Base-by-base conservation (phyloP, 2,329 filamentous ascomycete genomes). In the Sporothrix inflata region DNA sequence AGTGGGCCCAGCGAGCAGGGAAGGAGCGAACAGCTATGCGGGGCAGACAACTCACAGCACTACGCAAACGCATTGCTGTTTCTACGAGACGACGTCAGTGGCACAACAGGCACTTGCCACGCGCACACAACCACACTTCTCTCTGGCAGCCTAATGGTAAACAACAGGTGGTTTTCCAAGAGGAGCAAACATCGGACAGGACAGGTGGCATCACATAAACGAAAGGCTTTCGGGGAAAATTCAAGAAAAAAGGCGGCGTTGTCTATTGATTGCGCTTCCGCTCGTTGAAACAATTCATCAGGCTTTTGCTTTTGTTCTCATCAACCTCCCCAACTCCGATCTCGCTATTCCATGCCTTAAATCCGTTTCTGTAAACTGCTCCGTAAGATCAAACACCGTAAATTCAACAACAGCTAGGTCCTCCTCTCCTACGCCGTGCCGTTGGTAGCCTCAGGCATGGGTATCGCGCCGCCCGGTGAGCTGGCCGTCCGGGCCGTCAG, bases 401-500 rank as follows among this genome's bases (percentile, higher is more conserved):
- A 27, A 21, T 9, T 24, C 24, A 60, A 5, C 14, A 38, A 16
- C 8, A 9, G 9, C 12, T n/a, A 3, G 6, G 45, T 16, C 45
- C 4, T 40, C 38, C 38, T 45, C 66, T 14, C 27, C 38, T 69
- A 69, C 16, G 72, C 69, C 47, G 67, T 14, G 16, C 45, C 49
- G 24, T 68, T 60, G n/a, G 57, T 30, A 19, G 40, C 61, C 27
- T 57, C 69, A 12, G 80, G 89, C 82, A 91, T 89, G 3, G 89
- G 84, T 65, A 93, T 81, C 3, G 92, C 87, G 0, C 93, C 94
- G 72, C 94, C 94, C 0, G 94, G 94, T 21, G 92, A 95, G 78
- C 90, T 86, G 34, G 88, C 85, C 70, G 89, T 82, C 74, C 92
- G 87, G 27, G 92, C 93, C 1, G 94, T 97, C 79, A 97, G 81